Evolutionary conservation across 148 eudicot genomes (phyloP), one percentile per base, ranked within the genome.

Genomic region (Chenopodium suecicum): DNA sequence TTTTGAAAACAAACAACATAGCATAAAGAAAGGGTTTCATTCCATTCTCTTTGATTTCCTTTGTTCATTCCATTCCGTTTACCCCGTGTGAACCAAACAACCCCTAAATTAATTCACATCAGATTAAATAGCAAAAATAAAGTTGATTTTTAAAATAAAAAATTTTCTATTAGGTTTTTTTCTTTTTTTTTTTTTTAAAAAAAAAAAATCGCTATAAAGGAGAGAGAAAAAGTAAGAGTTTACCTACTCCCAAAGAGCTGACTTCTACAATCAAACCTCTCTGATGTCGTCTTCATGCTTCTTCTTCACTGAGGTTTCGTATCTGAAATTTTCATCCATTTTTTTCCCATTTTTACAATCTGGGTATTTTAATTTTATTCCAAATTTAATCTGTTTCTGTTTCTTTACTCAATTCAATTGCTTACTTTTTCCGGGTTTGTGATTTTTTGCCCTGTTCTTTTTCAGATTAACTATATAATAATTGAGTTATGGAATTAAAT

Each of bases 231-330:
- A 79, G 63, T 60, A 80, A 68, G 70, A 79, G 75, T 80, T 77
- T 81, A 84, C 86, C 86, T 71, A 84, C 86, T 80, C 66, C 63
- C 31, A 9, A 32, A 23, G 63, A 62, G 77, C 76, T 62, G 75
- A 80, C 83, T 74, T 76, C 80, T 46, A 66, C 67, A 79, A 56
- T 75, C 67, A 22, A 74, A 75, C 19, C 25, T 73, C 63, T 9
- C 4, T 12, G 27, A 10, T 22, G 68, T 71, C 70, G 62, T 78
- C 77, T 62, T 37, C 48, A 60, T 62, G 70, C 70, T 68, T 79
- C 78, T 74, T 52, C 56, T 52, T 56, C 62, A 5, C 50, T 22
- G 72, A 78, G 63, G 81, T 79, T 72, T 27, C n/a, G 1, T 69
- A 44, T 67, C 69, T 63, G 81, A 16, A n/a, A 75, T 76, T 37